Evolutionary conservation across 2,329 filamentous ascomycete species (phyloP).

Genomic region (Fusarium nisikadoi): DNA sequence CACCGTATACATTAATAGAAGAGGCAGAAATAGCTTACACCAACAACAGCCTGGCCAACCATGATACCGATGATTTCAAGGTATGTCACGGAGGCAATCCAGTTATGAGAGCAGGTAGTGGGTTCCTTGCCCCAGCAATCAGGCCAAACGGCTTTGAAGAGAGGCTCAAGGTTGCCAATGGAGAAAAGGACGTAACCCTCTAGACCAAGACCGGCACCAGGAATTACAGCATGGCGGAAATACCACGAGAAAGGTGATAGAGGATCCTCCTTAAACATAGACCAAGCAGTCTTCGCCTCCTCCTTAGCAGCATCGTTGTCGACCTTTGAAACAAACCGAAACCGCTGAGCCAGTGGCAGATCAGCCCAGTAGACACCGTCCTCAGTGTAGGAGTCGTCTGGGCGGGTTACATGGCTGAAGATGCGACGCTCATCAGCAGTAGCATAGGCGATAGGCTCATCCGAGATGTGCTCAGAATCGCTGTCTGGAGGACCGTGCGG

Average conservation of each 20-base stretch:
- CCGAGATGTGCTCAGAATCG: conserved; percentile 53
- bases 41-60: conserved; percentile 88
- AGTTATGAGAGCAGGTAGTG: conserved; percentile 77
- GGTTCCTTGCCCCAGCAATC: conserved; percentile 75
- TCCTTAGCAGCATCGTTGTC: conserved; percentile 75
- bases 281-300: conserved; percentile 75
- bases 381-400: conserved; percentile 86
- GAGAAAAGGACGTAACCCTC: conserved; percentile 98
- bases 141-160: conserved; percentile 81
- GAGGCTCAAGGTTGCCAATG: conserved; percentile 88
- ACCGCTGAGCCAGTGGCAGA: conserved; percentile 74
- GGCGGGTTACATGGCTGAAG: conserved; percentile 84
- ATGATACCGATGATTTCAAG: conserved; percentile 96
- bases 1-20: not conserved
- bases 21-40: conserved; percentile 62
- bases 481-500: conserved; percentile 61
- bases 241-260: conserved; percentile 87
- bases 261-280: conserved; percentile 88
- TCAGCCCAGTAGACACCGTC: conserved; percentile 95
- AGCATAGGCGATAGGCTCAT: conserved; percentile 57
- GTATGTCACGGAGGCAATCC: conserved; percentile 87
- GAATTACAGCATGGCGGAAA: conserved; percentile 89
- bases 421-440: conserved; percentile 65
- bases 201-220: conserved; percentile 89
- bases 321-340: conserved; percentile 79